Percentiles rank a stretch among this genome's conserved stretches.
These are phyloP conservation scores for Cupressus sempervirens DNA, from an alignment of 75 land plant genomes.

Conservation along the genomic window DNA sequence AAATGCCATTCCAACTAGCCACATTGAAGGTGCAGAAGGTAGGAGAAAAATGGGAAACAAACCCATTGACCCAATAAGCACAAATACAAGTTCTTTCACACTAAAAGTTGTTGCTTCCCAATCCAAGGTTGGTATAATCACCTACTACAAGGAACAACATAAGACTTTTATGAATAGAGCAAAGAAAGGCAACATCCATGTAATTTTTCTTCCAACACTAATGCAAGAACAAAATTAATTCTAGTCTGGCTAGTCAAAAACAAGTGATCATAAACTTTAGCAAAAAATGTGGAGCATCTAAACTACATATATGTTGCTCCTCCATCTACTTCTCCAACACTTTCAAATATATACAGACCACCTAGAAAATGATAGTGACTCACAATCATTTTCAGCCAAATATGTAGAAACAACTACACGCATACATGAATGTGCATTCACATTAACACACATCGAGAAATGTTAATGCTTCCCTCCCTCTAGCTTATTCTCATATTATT, in stretches of 20 bases:
- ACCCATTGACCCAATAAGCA: slow-evolving; percentile 65
- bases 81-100: slow-evolving; percentile 52
- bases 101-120: slow-evolving; percentile 75
- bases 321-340: slow-evolving; percentile 6
- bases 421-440: not conserved
- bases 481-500: not conserved
- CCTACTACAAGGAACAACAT: slow-evolving; percentile 33
- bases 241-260: not conserved
- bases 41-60: slow-evolving; percentile 67
- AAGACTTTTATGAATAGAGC: not conserved
- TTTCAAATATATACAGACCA: not conserved
- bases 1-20: slow-evolving; percentile 91
- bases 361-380: not conserved
- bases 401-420: not conserved
- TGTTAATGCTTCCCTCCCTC: not conserved
- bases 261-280: not conserved
- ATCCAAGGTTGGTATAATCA: slow-evolving; percentile 66
- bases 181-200: not conserved
- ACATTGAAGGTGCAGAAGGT: slow-evolving; percentile 92
- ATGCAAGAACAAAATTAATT: slow-evolving; percentile 1
- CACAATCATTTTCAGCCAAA: not conserved
- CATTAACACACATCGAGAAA: not conserved
- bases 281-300: not conserved
- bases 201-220: not conserved
- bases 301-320: not conserved